phyloP scores from a whole-genome alignment of 2,329 filamentous ascomycete genomes.

The Verruconis gallopava region DNA sequence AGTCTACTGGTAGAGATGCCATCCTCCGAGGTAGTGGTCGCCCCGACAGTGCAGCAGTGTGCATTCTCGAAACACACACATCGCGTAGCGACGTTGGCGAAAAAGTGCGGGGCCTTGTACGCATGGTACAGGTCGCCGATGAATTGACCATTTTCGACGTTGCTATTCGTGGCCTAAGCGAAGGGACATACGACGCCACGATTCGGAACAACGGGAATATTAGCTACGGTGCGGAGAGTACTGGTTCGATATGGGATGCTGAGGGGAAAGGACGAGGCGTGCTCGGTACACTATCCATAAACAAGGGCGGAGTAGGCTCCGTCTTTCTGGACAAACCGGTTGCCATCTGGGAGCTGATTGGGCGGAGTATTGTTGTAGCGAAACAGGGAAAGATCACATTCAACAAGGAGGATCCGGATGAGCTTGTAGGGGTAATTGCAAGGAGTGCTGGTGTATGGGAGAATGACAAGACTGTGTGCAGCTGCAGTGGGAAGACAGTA shows the following conservation, averaged over 20 bases:
- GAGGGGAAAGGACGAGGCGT: constrained; percentile 42
- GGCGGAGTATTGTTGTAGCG: constrained; percentile 78
- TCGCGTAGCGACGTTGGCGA: constrained; percentile 37
- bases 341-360: constrained; percentile 92
- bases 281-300: constrained; percentile 66
- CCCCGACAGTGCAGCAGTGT: constrained; percentile 86
- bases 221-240: constrained; percentile 66
- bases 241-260: constrained; percentile 65
- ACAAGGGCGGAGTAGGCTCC: constrained; percentile 59
- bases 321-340: constrained; percentile 72
- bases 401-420: constrained; percentile 66
- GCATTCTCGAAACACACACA: constrained; percentile 82
- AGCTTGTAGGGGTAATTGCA: constrained; percentile 84
- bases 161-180: constrained; percentile 66
- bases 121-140: constrained; percentile 83
- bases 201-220: constrained; percentile 82
- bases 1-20: constrained; percentile 81
- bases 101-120: constrained; percentile 71
- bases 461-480: constrained; percentile 96
- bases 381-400: constrained; percentile 48
- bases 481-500: constrained; percentile 92
- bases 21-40: constrained; percentile 81
- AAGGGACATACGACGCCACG: constrained; percentile 72
- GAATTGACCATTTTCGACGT: constrained; percentile 75
- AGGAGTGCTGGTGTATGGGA: constrained; percentile 97